Base-by-base conservation (phyloP, 2,329 filamentous ascomycete species). In the Lecanicillium sp. region DNA sequence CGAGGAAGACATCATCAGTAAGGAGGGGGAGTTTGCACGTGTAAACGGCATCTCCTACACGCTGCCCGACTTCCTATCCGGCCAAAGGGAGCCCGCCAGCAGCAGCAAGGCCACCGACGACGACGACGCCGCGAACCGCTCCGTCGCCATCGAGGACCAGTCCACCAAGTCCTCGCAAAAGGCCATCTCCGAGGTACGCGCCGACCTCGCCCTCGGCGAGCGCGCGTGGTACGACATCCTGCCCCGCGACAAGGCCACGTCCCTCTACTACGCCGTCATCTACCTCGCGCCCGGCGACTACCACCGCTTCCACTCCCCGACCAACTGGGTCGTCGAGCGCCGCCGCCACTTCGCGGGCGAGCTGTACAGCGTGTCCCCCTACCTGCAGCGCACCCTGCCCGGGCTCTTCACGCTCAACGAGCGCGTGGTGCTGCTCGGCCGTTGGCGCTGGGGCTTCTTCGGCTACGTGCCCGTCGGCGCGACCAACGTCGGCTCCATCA, bases 391-490 rank as follows among this genome's bases (percentile, higher is more conserved):
- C 55, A 95, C 87, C 0, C 76, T 98, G 0, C 93, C 93, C 0
- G 91, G 91, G 2, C 80, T 98, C 1, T 98, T 98, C 71, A 96
- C 91, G 0, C 75, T 98, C 17, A 98, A 98, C 67, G 93, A 98
- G 70, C 84, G 93, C 47, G 89, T 98, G 20, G 93, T 95, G 1
- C 79, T 98, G 1, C 77, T 98, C 1, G 93, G 93, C 15, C 80
- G 90, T 50, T 98, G 93, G 93, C 86, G 90, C 48, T 94, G 89
- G 79, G 93, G 93, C 15, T 97, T 98, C 78, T 98, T 98, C 74
- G 87, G 84, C 56, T 96, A 90, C 69, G 91, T 89, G 0, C 90
- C 94, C 12, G 93, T 98, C 27, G 93, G 93, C 53, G 93, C 93
- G 7, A 98, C 93, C 19, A 98, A 98, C 60, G 93, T 98, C 37